Conservation (phyloP, 1,139 yeast genomes). For the Scheffersomyces quercinus region DNA sequence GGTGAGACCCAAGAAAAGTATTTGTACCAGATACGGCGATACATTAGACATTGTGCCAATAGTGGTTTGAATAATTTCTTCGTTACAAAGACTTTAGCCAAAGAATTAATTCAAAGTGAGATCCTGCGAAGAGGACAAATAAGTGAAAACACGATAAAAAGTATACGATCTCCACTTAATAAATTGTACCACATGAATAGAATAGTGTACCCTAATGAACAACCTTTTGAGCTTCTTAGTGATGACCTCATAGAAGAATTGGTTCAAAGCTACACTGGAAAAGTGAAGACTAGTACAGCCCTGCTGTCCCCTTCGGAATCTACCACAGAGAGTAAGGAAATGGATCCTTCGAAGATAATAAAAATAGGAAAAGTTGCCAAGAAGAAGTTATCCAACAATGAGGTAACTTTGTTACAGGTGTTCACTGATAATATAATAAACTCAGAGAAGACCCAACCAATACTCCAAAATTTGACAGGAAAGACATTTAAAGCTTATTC, state of each 20-base stretch:
- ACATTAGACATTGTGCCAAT: slow-evolving; percentile 5
- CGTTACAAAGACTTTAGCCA: slow-evolving; percentile 4
- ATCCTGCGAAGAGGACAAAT: slow-evolving; percentile 2
- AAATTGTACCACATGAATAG: slow-evolving; percentile 5
- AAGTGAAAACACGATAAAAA: slow-evolving; percentile 5
- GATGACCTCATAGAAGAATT: slow-evolving; percentile 3
- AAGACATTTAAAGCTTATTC: slow-evolving; percentile 5
- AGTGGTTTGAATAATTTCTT: slow-evolving; percentile 2
- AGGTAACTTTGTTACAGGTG: not conserved
- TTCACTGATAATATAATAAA: slow-evolving; percentile 2
- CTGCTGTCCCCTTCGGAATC: not conserved
- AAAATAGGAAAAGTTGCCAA: slow-evolving; percentile 1
- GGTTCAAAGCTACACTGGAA: not conserved
- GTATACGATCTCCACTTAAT: slow-evolving; percentile 5
- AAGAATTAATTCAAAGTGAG: slow-evolving; percentile 3
- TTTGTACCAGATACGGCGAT: slow-evolving; percentile 6
- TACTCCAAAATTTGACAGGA: slow-evolving; percentile 2
- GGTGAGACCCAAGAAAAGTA: slow-evolving; percentile 5
- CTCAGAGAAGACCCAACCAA: not conserved
- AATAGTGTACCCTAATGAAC: slow-evolving; percentile 2
- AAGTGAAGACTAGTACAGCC: not conserved
- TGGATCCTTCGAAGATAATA: not conserved
- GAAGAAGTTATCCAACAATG: not conserved
- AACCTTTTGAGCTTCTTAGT: slow-evolving; percentile 2
- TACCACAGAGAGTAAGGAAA: not conserved